phyloP scores from a whole-genome alignment of 2,329 filamentous ascomycete genomes.

The Dendryphion nanum region DNA sequence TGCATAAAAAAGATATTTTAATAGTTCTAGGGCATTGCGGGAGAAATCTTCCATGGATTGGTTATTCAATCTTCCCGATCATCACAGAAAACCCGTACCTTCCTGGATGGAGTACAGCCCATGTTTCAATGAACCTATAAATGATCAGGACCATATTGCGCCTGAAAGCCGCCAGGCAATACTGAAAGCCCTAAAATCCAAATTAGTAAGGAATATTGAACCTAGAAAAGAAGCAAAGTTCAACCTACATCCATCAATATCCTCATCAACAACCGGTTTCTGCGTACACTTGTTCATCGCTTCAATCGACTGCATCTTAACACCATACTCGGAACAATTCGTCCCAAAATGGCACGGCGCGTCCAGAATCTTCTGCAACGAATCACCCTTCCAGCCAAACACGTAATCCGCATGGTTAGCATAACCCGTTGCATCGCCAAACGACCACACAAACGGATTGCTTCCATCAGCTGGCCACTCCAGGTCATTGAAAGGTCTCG shows the following conservation, averaged over 20 bases:
- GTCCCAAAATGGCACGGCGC: conserved; percentile 16
- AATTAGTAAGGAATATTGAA: background rate
- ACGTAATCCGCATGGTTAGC: conserved; percentile 20
- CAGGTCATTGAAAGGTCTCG: conserved; percentile 13
- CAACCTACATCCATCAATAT: conserved; percentile 22
- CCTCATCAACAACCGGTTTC: conserved; percentile 13
- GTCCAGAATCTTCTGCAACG: conserved; percentile 19
- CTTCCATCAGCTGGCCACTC: conserved; percentile 17
- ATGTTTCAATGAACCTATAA: no score
- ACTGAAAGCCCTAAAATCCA: conserved; percentile 1
- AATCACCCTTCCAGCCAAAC: conserved; percentile 19
- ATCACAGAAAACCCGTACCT: no score
- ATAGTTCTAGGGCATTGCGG: no score
- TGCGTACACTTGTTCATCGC: conserved; percentile 21
- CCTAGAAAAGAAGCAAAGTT: background rate
- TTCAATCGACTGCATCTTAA: conserved; percentile 15
- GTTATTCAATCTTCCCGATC: no score
- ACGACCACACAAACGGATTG: conserved; percentile 18
- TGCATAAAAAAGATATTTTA: no score
- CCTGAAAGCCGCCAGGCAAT: conserved; percentile 3
- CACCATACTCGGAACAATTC: conserved; percentile 17
- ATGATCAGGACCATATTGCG: no score
- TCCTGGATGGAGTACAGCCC: no score
- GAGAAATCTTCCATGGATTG: no score
- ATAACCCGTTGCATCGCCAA: conserved; percentile 17